Evolutionary conservation across 2,329 filamentous ascomycete genomes (phyloP).

Genomic region (Byssothecium circinans): DNA sequence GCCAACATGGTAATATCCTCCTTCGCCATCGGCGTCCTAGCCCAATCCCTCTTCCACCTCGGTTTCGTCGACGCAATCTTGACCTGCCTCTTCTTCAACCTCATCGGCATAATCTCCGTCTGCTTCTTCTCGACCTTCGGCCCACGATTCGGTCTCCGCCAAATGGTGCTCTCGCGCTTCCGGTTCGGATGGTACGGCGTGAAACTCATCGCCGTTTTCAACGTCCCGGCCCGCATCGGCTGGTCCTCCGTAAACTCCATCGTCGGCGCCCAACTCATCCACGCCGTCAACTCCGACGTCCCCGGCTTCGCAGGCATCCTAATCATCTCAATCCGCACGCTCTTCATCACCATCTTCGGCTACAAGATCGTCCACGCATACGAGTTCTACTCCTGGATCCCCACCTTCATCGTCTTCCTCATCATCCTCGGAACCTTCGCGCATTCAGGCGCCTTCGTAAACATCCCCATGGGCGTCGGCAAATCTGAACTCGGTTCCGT

Average conservation of each 20-base stretch:
- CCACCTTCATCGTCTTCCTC: constrained; percentile 71
- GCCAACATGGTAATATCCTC: constrained; percentile 78
- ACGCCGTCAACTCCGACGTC: constrained; percentile 70
- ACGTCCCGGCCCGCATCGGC: constrained; percentile 70
- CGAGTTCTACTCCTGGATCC: constrained; percentile 75
- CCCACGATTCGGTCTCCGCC: constrained; percentile 71
- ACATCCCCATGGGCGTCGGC: constrained; percentile 62
- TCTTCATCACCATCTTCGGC: constrained; percentile 71
- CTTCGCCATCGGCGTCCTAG: constrained; percentile 75
- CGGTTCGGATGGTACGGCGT: constrained; percentile 74
- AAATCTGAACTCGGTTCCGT: constrained; percentile 61
- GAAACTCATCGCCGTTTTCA: constrained; percentile 71
- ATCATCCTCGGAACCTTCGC: constrained; percentile 70
- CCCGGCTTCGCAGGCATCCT: constrained; percentile 75
- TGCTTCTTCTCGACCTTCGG: constrained; percentile 79
- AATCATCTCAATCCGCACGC: constrained; percentile 69
- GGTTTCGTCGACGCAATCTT: constrained; percentile 74
- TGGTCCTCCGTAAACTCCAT: constrained; percentile 80
- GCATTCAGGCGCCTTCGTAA: constrained; percentile 65
- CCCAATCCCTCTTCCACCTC: constrained; percentile 67
- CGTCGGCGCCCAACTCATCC: constrained; percentile 75
- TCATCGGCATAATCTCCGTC: constrained; percentile 71
- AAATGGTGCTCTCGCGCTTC: constrained; percentile 79
- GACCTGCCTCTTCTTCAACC: constrained; percentile 73
- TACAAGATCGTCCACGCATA: constrained; percentile 77